A percentile compares a stretch with the other conserved stretches of the same genome.
Evolutionary conservation across 306 rosid species (phyloP).

Genomic region (Pyrus betulifolia): DNA sequence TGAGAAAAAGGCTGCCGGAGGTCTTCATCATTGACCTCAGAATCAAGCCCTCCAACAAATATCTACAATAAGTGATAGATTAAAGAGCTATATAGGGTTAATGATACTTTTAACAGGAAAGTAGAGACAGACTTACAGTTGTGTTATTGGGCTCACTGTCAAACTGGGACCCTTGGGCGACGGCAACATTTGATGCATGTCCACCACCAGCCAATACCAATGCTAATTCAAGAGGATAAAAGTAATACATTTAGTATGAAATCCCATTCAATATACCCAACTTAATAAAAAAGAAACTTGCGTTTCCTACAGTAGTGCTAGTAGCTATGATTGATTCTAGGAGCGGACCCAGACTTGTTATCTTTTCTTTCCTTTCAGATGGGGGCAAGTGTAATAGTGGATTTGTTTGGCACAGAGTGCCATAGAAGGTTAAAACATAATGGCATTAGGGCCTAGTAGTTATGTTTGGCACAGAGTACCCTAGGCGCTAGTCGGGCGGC

Average conservation of each 20-base stretch:
- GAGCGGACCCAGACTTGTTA: background rate
- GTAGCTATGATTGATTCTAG: background rate
- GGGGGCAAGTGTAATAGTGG: background rate
- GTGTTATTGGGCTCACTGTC: constrained; percentile 78
- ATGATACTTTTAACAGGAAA: background rate
- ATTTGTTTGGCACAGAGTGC: background rate
- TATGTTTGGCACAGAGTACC: too few relatives aligned
- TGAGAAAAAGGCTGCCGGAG: constrained; percentile 85
- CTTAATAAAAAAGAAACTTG: background rate
- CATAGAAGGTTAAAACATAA: background rate
- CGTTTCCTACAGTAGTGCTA: background rate
- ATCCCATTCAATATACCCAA: background rate
- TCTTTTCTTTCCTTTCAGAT: background rate
- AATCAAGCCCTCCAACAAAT: constrained; percentile 98
- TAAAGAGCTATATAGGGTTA: constrained; percentile 8
- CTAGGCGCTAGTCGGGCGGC: too few relatives aligned
- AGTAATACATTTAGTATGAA: background rate
- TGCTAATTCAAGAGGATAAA: constrained; percentile 40
- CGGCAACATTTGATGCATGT: constrained; percentile 59
- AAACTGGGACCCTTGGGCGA: constrained; percentile 70
- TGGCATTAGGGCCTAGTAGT: background rate
- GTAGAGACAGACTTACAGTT: constrained; percentile 55
- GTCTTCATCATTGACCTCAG: constrained; percentile 84
- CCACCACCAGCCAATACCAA: constrained; percentile 93
- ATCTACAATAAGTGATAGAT: constrained; percentile 42